Evolutionary conservation across 169 alveolate species (phyloP), one percentile per base, ranked within the genome.

Genomic region (Cryptosporidium sp.): DNA sequence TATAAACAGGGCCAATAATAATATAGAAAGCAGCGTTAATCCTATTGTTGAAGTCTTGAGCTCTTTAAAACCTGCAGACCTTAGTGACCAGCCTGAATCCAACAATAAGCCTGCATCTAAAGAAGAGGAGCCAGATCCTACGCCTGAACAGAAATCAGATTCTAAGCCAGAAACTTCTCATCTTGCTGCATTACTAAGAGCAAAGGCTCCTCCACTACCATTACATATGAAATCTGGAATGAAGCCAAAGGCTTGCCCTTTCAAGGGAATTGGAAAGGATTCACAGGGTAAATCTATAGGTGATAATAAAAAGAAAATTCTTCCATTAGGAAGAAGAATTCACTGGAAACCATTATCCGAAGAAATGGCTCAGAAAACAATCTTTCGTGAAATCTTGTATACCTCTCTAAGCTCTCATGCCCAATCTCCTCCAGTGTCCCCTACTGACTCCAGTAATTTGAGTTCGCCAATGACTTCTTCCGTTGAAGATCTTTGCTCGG

Each of bases 311-410:
- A 59, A 65, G 26, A 80, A 67, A 23, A 59, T 84, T 67, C 92
- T 85, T 31, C 93, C 93, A 21, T 45, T 91, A 35, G 91, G 92
- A 9, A 70, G 93, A 43, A 65, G 85, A 68, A 91, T 91, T 33
- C 93, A 91, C 84, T 91, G 93, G 93, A 91, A 91, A 55, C 87
- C 92, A 0, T 84, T 91, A 9, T 39, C 75, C 14, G 91, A 87
- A 7, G 93, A 85, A 31, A 62, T 62, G 45, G 85, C 84, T 45
- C 91, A 91, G 68, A 91, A 91, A 39, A 91, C 92, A 1, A 86
- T 91, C 50, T 91, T 91, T 71, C 71, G 92, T 23, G 93, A 91
- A 61, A 73, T 91, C 52, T 50, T 80, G 18, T 80, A 80, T 62
- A 65, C 89, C 39, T 43, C 89, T 14, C 31, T 80, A 31, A 67